Evolutionary conservation across 805 yeast species (phyloP), one percentile per base, ranked within the genome.

Genomic region (Wickerhamiella qilinensis): DNA sequence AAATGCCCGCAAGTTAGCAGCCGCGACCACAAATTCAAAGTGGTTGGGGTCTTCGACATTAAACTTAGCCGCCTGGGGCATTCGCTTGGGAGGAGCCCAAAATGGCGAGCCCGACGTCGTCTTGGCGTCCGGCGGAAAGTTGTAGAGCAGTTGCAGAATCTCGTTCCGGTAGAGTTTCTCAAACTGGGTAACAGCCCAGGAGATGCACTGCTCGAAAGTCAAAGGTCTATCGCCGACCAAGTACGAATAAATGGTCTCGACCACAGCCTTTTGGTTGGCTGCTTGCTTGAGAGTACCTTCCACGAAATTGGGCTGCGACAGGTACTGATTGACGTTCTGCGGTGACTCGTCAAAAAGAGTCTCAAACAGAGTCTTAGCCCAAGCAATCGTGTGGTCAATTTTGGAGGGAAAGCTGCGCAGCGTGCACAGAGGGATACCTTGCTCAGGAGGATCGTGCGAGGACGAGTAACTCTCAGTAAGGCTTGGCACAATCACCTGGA

Each of bases 1-100:
- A 59, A 60, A 82, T 0, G 98, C 97, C 52, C 86, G 76, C 48
- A 91, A 68, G 55, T 84, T 83, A 2, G 98, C 97, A 39, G 78
- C 97, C 14, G 82, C 93, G 39, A 76, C 76, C 40, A 91, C 64
- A 53, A 88, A 91, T 50, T 80, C 73, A 56, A 77, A 70, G 57
- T 88, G 96, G 50, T 83, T 80, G 11, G 68, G 67, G 54, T 84
- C 74, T 51, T 73, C 64, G 48, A 79, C 67, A 54, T 85, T 88
- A 56, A 91, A 85, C 12, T 47, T 65, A 45, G 85, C 67, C n/a
- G 94, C 83, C 33, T 68, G 71, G 36, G 99, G 99, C 16, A 94
- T 94, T 58, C 97, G 77, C 63, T 91, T 91, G 25, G 97, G 91
- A 40, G 96, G 95, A 17, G 94, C 73, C 99, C 99, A 91, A 62